Evolutionary conservation across 139 green algal species (phyloP).

Genomic region (Chlorokybus atmophyticus): DNA sequence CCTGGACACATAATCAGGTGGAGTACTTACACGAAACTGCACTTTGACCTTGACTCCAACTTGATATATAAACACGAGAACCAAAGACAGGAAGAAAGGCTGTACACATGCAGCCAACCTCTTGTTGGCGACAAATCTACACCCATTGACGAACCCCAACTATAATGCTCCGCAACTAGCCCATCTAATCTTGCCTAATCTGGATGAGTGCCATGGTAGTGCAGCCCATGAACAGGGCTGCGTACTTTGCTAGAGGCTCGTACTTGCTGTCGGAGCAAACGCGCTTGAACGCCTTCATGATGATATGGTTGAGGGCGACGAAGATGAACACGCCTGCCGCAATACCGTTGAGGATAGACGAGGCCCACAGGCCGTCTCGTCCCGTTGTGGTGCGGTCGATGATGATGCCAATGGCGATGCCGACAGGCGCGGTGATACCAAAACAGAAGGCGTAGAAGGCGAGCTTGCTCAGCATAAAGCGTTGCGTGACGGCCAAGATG

Average conservation of each 20-base stretch:
- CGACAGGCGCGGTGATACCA: neutral
- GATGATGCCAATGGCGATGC: conserved; percentile 10
- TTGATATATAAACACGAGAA: too few relatives aligned
- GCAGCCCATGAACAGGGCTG: neutral
- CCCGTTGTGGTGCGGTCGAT: neutral
- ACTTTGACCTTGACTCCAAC: too few relatives aligned
- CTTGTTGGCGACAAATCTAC: too few relatives aligned
- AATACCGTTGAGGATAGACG: conserved; percentile 10
- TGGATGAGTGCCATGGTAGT: conserved; percentile 6
- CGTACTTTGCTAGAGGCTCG: neutral
- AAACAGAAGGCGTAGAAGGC: neutral
- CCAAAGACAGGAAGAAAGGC: too few relatives aligned
- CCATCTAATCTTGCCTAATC: neutral
- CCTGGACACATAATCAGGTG: too few relatives aligned
- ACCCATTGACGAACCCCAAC: too few relatives aligned
- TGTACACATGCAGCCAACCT: too few relatives aligned
- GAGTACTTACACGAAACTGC: too few relatives aligned
- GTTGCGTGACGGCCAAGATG: neutral
- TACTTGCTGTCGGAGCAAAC: neutral
- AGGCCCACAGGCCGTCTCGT: neutral
- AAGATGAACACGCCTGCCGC: conserved; percentile 14
- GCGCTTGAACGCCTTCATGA: conserved; percentile 7
- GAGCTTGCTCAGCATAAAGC: neutral
- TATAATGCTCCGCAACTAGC: too few relatives aligned
- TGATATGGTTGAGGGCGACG: conserved; percentile 4